Evolutionary conservation across 371 early-diverging fungal genomes (phyloP).

Genomic region (Mortierella sp.): DNA sequence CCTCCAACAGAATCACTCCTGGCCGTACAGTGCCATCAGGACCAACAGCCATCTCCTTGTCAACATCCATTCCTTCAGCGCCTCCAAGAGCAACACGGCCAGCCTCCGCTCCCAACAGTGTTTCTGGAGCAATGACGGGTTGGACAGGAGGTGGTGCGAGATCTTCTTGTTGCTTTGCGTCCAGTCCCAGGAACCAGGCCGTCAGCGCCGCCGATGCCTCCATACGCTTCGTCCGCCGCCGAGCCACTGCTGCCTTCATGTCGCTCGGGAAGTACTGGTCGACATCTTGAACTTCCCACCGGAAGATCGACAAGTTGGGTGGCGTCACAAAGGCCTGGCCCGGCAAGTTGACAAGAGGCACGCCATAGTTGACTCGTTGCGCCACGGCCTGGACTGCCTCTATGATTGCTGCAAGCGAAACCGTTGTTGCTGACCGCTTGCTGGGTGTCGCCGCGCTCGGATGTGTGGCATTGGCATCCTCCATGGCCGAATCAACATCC

Average conservation of each 20-base stretch:
- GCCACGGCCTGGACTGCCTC: conserved; percentile 50
- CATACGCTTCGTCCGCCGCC: conserved; percentile 45
- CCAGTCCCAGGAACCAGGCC: conserved; percentile 53
- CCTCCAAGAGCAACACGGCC: conserved; percentile 16
- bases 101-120: background rate
- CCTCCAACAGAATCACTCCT: conserved; percentile 21
- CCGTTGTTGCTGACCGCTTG: conserved; percentile 22
- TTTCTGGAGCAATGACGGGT: conserved; percentile 9
- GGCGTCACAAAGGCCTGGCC: conserved; percentile 24
- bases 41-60: conserved; percentile 17
- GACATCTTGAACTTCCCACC: conserved; percentile 73
- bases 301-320: conserved; percentile 59
- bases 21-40: conserved; percentile 2
- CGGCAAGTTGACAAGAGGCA: conserved; percentile 41
- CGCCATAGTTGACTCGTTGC: conserved; percentile 52
- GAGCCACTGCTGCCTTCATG: conserved; percentile 41
- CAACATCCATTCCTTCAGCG: conserved; percentile 33
- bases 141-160: conserved; percentile 32
- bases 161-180: conserved; percentile 42
- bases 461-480: background rate
- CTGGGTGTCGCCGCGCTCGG: background rate
- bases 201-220: conserved; percentile 56
- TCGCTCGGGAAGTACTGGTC: conserved; percentile 44
- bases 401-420: conserved; percentile 38
- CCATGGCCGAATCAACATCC: conserved; percentile 27